These are phyloP conservation scores for Diplocarpon mali DNA, from an alignment of 2,329 filamentous ascomycete species.

Conservation along the genomic window DNA sequence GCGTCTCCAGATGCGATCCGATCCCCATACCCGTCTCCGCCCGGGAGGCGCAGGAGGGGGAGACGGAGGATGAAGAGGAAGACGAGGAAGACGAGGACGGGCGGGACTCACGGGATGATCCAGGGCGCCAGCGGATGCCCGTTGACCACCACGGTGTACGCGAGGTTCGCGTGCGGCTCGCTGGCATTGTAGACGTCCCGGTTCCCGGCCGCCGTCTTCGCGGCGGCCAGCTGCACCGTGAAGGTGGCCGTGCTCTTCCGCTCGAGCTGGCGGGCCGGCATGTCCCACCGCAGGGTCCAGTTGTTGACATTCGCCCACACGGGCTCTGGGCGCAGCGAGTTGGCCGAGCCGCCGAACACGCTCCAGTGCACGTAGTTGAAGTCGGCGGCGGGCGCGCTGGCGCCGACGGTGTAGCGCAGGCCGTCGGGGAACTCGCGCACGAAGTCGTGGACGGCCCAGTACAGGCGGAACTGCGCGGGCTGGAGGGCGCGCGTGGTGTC, in stretches of 20 bases:
- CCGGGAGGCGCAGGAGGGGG: no score
- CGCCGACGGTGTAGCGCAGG: conserved; percentile 45
- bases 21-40: no score
- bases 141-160: conserved; percentile 39
- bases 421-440: conserved; percentile 46
- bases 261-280: conserved; percentile 32
- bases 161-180: conserved; percentile 42
- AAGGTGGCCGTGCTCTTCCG: conserved; percentile 40
- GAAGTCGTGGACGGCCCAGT: conserved; percentile 51
- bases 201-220: conserved; percentile 51
- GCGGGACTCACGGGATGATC: conserved; percentile 42
- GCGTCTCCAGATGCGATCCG: no score
- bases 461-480: conserved; percentile 48
- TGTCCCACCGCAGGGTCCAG: conserved; percentile 46
- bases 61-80: no score
- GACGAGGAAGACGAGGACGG: no score
- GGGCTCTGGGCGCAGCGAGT: conserved; percentile 34
- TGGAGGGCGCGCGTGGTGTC: conserved; percentile 38
- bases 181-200: conserved; percentile 45
- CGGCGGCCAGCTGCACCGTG: conserved; percentile 51
- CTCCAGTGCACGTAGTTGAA: conserved; percentile 58
- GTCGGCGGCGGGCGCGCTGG: conserved; percentile 36
- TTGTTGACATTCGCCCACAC: conserved; percentile 42
- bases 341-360: conserved; percentile 46
- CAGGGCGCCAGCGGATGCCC: conserved; percentile 37